Evolutionary conservation across 2,329 filamentous ascomycete species (phyloP).

Genomic region (Blumeria graminis): DNA sequence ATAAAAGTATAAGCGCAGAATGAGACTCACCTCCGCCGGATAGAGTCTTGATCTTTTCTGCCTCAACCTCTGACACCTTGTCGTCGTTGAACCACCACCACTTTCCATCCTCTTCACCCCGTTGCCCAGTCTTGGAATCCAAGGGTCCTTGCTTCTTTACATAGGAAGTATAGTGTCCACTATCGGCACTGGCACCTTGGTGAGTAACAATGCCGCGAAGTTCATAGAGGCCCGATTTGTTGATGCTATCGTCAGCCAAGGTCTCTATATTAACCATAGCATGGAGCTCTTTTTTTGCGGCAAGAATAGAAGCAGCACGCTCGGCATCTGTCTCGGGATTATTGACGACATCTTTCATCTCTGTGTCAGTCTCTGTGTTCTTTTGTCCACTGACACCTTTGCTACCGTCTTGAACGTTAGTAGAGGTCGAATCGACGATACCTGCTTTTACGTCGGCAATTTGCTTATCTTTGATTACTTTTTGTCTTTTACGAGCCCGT

Average conservation of each 20-base stretch:
- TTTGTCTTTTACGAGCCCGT: conserved; percentile 76
- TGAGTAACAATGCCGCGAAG: conserved; percentile 85
- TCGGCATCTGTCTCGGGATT: conserved; percentile 84
- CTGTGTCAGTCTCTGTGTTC: conserved; percentile 33
- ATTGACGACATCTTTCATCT: conserved; percentile 37
- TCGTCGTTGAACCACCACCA: conserved; percentile 99
- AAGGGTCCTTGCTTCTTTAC: conserved; percentile 69
- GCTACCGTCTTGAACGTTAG: conserved; percentile 22
- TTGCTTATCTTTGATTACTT: conserved; percentile 30
- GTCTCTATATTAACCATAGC: conserved; percentile 53
- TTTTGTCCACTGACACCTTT: background rate
- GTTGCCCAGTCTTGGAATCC: conserved; percentile 53
- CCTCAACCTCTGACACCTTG: conserved; percentile 75
- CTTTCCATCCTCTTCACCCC: conserved; percentile 63
- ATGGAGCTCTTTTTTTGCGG: conserved; percentile 72
- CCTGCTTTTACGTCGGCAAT: conserved; percentile 24
- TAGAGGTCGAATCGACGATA: conserved; percentile 19
- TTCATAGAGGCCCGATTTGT: conserved; percentile 89
- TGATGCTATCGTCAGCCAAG: conserved; percentile 54
- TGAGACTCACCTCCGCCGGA: conserved; percentile 76
- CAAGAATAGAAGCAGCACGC: conserved; percentile 46
- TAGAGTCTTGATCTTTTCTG: conserved; percentile 75
- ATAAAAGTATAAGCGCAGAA: conserved; percentile 59
- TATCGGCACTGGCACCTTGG: conserved; percentile 88
- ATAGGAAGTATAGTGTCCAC: conserved; percentile 92